Percentiles rank a stretch among this genome's conserved stretches.
phyloP scores from a whole-genome alignment of 208 protist species.

The Naegleria lovaniensis region DNA sequence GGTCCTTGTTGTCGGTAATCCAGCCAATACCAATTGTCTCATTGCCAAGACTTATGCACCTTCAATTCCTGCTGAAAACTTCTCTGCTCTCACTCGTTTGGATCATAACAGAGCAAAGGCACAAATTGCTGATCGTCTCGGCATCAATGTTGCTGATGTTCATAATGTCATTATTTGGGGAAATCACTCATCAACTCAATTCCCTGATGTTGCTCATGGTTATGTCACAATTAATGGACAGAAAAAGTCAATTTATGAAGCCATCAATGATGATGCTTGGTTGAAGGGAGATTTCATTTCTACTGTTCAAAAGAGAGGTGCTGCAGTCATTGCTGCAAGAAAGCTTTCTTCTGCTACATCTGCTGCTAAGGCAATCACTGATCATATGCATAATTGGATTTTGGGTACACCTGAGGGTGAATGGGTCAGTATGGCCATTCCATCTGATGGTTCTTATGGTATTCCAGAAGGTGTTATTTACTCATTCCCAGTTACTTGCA shows the following conservation, averaged over 20 bases:
- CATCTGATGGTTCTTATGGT: conserved; percentile 78
- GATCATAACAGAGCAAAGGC: conserved; percentile 88
- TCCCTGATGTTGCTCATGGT: conserved; percentile 78
- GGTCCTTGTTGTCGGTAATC: conserved; percentile 90
- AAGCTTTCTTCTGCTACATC: conserved; percentile 80
- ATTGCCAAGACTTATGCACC: conserved; percentile 45
- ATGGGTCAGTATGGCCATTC: conserved; percentile 83
- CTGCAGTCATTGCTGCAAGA: conserved; percentile 74
- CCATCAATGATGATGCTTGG: conserved; percentile 62
- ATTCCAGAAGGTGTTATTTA: conserved; percentile 78
- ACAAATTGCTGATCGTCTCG: conserved; percentile 65
- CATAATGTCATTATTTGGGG: conserved; percentile 89
- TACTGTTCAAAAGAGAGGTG: conserved; percentile 78
- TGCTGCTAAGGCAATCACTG: conserved; percentile 57
- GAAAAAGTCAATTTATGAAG: conserved; percentile 47
- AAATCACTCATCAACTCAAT: conserved; percentile 87
- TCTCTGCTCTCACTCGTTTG: conserved; percentile 88
- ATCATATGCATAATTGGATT: conserved; percentile 23
- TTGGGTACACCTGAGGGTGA: conserved; percentile 23
- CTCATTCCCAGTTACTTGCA: conserved; percentile 83
- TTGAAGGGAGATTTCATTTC: conserved; percentile 65
- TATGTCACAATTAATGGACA: conserved; percentile 42
- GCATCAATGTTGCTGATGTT: conserved; percentile 59
- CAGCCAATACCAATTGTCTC: conserved; percentile 93
- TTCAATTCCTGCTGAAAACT: conserved; percentile 74